A percentile compares a stretch with the other conserved stretches of the same genome.
These are phyloP conservation scores for Durotheca rogersii DNA, from an alignment of 495 filamentous ascomycete species.

Conservation along the genomic window DNA sequence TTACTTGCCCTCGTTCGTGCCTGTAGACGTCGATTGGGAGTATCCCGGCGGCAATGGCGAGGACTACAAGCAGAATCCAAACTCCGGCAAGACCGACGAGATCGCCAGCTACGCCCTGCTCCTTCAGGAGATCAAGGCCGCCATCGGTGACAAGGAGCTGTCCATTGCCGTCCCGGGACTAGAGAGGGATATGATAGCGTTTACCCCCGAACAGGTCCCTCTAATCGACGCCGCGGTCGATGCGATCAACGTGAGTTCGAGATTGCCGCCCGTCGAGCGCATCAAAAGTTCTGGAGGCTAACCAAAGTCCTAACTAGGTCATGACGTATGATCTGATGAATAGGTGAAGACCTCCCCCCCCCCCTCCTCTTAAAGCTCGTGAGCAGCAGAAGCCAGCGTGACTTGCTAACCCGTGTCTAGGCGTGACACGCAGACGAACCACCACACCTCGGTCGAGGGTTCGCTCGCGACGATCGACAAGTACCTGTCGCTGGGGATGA, in stretches of 20 bases:
- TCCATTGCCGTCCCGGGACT: slow-evolving; percentile 64
- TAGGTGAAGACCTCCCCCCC: slow-evolving; percentile 27
- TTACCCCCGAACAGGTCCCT: slow-evolving; percentile 56
- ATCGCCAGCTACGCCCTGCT: slow-evolving; percentile 61
- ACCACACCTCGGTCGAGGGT: slow-evolving; percentile 56
- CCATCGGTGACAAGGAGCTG: slow-evolving; percentile 59
- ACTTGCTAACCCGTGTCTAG: slow-evolving; percentile 25
- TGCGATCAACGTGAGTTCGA: slow-evolving; percentile 58
- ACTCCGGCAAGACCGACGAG: slow-evolving; percentile 56
- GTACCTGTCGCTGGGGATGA: slow-evolving; percentile 56
- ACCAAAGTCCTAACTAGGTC: slow-evolving; percentile 30
- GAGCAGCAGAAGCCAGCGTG: not conserved
- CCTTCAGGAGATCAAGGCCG: slow-evolving; percentile 55
- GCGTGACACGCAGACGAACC: slow-evolving; percentile 58
- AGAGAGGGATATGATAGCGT: slow-evolving; percentile 62
- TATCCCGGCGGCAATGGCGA: slow-evolving; percentile 66
- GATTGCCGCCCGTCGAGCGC: no score
- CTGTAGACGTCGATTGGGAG: slow-evolving; percentile 66
- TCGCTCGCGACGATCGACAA: slow-evolving; percentile 52
- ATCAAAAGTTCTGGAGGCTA: not conserved
- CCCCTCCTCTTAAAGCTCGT: not conserved
- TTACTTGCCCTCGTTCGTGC: not conserved
- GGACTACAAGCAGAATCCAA: slow-evolving; percentile 59
- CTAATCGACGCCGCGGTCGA: slow-evolving; percentile 62
- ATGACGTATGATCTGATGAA: slow-evolving; percentile 72